phyloP scores from a whole-genome alignment of 148 eudicot genomes.

The Heliosperma pusillum region DNA sequence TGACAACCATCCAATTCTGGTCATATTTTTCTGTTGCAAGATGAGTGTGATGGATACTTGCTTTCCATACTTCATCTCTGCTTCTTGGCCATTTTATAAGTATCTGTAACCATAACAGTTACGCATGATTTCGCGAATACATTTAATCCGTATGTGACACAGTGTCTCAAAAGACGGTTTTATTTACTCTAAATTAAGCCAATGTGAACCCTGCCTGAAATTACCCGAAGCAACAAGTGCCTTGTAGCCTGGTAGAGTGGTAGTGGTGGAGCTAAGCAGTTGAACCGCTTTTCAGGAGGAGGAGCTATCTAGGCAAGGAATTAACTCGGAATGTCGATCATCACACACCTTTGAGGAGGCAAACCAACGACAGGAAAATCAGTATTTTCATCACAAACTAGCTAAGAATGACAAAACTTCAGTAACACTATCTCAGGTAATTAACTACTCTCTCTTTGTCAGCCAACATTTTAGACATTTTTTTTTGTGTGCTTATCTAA shows the following conservation, averaged over 20 bases:
- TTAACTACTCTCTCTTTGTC: no score
- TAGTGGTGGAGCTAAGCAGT: constrained; percentile 50
- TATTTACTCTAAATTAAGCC: no score
- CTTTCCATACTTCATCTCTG: constrained; percentile 53
- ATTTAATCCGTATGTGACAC: no score
- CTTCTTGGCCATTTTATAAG: constrained; percentile 51
- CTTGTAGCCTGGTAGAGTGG: constrained; percentile 44
- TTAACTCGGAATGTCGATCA: constrained; percentile 44
- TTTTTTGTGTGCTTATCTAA: no score
- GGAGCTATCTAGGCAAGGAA: constrained; percentile 50
- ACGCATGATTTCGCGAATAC: no score
- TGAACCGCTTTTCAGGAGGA: constrained; percentile 43
- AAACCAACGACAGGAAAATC: constrained; percentile 7
- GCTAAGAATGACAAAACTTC: neutral
- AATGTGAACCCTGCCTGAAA: no score
- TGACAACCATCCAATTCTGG: constrained; percentile 50
- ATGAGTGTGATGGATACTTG: constrained; percentile 47
- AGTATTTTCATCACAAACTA: neutral
- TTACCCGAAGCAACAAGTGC: constrained; percentile 3
- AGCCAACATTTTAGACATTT: no score
- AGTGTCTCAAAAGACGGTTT: neutral
- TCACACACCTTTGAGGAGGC: constrained; percentile 36
- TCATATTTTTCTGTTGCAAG: constrained; percentile 51
- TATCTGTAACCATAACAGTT: constrained; percentile 16
- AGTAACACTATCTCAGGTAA: neutral